Percentiles rank a stretch among this genome's conserved stretches.
Evolutionary conservation across 75 land plant genomes (phyloP).

Genomic region (Larix kaempferi): DNA sequence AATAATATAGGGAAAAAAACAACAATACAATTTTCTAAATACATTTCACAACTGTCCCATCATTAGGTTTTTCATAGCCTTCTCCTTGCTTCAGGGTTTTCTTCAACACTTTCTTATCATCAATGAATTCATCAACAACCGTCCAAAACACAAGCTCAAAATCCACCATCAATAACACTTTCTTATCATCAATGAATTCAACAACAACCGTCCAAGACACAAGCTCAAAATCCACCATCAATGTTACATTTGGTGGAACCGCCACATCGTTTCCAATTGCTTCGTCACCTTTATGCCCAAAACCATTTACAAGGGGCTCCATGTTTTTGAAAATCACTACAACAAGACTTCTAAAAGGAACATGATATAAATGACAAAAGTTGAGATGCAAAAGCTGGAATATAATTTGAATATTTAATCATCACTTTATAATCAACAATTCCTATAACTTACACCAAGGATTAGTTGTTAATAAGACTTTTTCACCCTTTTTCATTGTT

Average conservation of each 20-base stretch:
- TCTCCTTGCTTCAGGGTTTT: conserved; percentile 68
- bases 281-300: conserved; percentile 53
- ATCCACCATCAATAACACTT: no score
- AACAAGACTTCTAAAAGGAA: no score
- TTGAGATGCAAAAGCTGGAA: neutral
- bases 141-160: no score
- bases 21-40: neutral
- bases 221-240: conserved; percentile 54
- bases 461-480: conserved; percentile 59
- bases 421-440: no score
- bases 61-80: conserved; percentile 69
- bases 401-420: neutral
- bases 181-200: conserved; percentile 51
- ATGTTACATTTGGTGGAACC: conserved; percentile 51
- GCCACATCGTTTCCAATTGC: conserved; percentile 36
- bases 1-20: no score
- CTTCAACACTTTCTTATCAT: no score
- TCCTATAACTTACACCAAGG: conserved; percentile 58
- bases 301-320: conserved; percentile 44
- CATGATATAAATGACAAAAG: no score
- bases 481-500: conserved; percentile 83
- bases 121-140: no score
- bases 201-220: conserved; percentile 69
- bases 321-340: no score
- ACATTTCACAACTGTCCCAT: conserved; percentile 61